phyloP scores from a whole-genome alignment of 306 rosid genomes.

The Cucumis hystrix region DNA sequence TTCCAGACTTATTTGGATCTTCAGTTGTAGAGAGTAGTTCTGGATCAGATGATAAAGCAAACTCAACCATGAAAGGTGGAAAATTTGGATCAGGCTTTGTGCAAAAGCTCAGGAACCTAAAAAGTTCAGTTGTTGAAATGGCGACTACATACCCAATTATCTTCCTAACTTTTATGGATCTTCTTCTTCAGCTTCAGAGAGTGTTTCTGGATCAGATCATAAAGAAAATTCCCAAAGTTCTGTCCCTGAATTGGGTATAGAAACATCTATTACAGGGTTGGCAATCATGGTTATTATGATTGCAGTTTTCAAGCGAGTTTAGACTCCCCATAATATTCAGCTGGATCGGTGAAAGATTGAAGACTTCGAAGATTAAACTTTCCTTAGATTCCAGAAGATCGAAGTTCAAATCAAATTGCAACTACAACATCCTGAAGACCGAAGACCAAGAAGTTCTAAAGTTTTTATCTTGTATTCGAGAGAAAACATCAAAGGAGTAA shows the following conservation, averaged over 20 bases:
- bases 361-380: too few relatives aligned
- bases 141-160: conserved; percentile 22
- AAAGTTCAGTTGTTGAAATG: conserved; percentile 28
- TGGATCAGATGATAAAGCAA: conserved; percentile 16
- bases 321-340: conserved; percentile 3
- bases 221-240: conserved; percentile 8
- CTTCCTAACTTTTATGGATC: conserved; percentile 33
- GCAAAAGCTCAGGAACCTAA: conserved; percentile 23
- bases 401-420: too few relatives aligned
- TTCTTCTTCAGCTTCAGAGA: too few relatives aligned
- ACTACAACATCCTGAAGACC: too few relatives aligned
- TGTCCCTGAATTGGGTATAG: not conserved
- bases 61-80: not conserved
- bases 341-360: not conserved
- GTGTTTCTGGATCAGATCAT: conserved; percentile 10
- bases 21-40: conserved; percentile 13
- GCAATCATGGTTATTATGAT: conserved; percentile 56
- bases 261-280: conserved; percentile 46
- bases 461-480: too few relatives aligned
- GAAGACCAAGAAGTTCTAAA: too few relatives aligned
- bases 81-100: not conserved
- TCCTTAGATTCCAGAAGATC: too few relatives aligned
- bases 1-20: conserved; percentile 39
- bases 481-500: too few relatives aligned
- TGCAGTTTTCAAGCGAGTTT: conserved; percentile 45